These are phyloP conservation scores for Goffeauzyma gilvescens DNA, from an alignment of 768 basidiomycete genomes.

Conservation along the genomic window DNA sequence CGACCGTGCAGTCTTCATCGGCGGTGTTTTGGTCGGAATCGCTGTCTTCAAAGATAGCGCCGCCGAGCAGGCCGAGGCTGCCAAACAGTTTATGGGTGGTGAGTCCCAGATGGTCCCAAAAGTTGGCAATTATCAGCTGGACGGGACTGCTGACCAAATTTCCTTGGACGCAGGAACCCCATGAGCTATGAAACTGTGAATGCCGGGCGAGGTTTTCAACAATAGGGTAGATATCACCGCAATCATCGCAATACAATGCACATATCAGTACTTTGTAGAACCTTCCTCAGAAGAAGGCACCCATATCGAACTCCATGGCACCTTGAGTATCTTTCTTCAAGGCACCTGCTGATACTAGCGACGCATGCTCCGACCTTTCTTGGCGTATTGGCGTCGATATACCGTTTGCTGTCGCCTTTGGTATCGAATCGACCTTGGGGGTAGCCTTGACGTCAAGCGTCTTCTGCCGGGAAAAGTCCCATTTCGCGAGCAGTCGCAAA, in stretches of 20 bases:
- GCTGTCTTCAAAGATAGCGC: conserved; percentile 27
- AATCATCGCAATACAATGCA: no score
- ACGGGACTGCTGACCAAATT: no score
- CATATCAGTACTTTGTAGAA: no score
- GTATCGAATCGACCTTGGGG: conserved; percentile 40
- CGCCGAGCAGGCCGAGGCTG: conserved; percentile 16
- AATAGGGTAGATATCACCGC: no score
- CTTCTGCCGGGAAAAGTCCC: not conserved
- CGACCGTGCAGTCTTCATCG: conserved; percentile 23
- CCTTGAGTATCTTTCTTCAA: conserved; percentile 30
- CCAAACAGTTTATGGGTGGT: conserved; percentile 2
- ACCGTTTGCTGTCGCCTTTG: not conserved
- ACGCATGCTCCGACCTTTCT: conserved; percentile 1
- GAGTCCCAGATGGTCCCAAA: no score
- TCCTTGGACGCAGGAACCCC: no score
- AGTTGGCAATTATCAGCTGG: no score
- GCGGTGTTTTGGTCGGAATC: conserved; percentile 27
- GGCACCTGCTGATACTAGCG: conserved; percentile 2
- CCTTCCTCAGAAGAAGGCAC: conserved; percentile 41
- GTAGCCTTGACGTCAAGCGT: conserved; percentile 39
- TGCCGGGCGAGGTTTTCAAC: no score
- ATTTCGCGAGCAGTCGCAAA: not conserved
- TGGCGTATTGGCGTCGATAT: not conserved
- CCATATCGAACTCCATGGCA: conserved; percentile 72
- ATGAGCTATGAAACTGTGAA: no score